A percentile compares a stretch with the other conserved stretches of the same genome.
Conservation (phyloP, 352 stramenopile species). For the Pythium folliculosum region DNA sequence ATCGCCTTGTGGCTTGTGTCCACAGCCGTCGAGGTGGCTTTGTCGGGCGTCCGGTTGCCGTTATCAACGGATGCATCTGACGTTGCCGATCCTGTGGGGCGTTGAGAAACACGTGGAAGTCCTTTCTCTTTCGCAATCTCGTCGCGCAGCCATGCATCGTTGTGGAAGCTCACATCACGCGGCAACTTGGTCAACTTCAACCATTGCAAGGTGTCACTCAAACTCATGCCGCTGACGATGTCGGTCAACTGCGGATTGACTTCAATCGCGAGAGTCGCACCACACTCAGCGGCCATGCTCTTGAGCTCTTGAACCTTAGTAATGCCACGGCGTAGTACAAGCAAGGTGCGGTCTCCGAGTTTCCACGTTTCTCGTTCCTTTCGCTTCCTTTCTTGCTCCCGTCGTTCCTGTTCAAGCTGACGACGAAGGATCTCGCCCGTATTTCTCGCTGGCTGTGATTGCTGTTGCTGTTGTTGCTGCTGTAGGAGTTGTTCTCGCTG, state of each 20-base stretch:
- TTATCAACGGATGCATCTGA: neutral
- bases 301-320: conserved; percentile 74
- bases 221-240: conserved; percentile 71
- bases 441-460: neutral
- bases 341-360: conserved; percentile 56
- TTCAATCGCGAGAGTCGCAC: conserved; percentile 73
- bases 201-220: conserved; percentile 63
- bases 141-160: conserved; percentile 67
- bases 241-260: conserved; percentile 77
- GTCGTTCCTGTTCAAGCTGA: conserved; percentile 24
- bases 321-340: conserved; percentile 74
- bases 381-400: conserved; percentile 30
- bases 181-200: conserved; percentile 70
- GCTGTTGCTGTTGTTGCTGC: conserved; percentile 1
- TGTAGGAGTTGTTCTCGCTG: conserved; percentile 4
- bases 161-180: conserved; percentile 64
- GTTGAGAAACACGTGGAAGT: neutral
- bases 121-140: conserved; percentile 70
- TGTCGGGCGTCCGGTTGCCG: neutral
- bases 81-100: neutral
- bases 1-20: conserved; percentile 15
- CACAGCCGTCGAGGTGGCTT: neutral
- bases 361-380: conserved; percentile 50
- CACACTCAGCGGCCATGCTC: conserved; percentile 51
- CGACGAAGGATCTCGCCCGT: neutral